phyloP scores from a whole-genome alignment of 768 basidiomycete species.

The Suillus subalutaceus region DNA sequence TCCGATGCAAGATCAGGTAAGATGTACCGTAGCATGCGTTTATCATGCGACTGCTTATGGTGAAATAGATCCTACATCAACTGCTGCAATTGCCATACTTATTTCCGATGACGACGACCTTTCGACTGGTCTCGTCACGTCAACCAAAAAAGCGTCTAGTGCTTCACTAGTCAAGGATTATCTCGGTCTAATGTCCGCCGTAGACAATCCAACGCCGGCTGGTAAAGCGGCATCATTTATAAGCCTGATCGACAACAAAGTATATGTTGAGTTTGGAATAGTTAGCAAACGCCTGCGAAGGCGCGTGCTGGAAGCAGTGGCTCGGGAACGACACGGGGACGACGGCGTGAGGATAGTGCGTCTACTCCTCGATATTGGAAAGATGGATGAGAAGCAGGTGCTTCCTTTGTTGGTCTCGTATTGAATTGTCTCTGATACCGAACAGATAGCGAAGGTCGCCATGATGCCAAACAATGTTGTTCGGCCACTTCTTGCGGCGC shows the following conservation, averaged over 20 bases:
- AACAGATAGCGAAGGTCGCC: conserved; percentile 86
- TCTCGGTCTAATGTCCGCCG: conserved; percentile 75
- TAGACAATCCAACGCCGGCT: conserved; percentile 79
- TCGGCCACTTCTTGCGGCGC: conserved; percentile 74
- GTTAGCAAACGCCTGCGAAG: conserved; percentile 68
- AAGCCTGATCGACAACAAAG: conserved; percentile 68
- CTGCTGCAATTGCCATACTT: conserved; percentile 64
- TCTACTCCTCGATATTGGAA: conserved; percentile 78
- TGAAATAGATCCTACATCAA: conserved; percentile 61
- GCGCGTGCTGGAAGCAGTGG: conserved; percentile 74
- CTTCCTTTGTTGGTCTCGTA: conserved; percentile 20
- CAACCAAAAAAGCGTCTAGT: conserved; percentile 55
- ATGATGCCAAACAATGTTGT: conserved; percentile 93
- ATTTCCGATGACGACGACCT: conserved; percentile 65
- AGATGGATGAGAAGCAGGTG: conserved; percentile 95
- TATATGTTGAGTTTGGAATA: conserved; percentile 80
- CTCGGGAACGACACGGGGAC: conserved; percentile 81
- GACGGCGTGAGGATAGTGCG: conserved; percentile 84
- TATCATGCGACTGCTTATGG: conserved; percentile 4
- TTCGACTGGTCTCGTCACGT: conserved; percentile 61
- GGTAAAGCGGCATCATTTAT: conserved; percentile 75
- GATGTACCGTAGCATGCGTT: conserved; percentile 11
- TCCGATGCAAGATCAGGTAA: conserved; percentile 68
- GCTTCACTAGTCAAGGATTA: conserved; percentile 75
- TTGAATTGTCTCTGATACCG: conserved; percentile 7